Conservation (phyloP, 2,329 filamentous ascomycete genomes). For the Arachnomyces sp. region DNA sequence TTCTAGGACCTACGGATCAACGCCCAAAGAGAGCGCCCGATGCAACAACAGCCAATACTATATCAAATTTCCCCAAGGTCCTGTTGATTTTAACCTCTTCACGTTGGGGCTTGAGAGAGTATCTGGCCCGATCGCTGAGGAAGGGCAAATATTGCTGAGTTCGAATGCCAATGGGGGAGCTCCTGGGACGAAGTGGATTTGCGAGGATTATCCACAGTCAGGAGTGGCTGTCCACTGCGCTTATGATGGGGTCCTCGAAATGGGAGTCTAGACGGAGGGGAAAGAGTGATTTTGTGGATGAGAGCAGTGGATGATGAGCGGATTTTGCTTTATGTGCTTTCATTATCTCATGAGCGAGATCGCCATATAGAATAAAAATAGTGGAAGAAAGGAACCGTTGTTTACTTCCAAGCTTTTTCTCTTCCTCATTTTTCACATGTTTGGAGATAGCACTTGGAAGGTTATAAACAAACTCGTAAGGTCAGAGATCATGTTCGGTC, state of each 20-base stretch:
- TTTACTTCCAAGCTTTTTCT: too few species aligned
- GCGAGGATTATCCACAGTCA: slow-evolving; percentile 9
- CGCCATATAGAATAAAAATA: too few species aligned
- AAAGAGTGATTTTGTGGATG: too few species aligned
- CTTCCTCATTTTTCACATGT: too few species aligned
- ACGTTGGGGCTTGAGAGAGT: slow-evolving; percentile 16
- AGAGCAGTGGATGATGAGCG: too few species aligned
- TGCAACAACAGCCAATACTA: slow-evolving; percentile 20
- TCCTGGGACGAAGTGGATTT: slow-evolving; percentile 15
- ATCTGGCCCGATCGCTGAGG: slow-evolving; percentile 14
- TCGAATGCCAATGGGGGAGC: slow-evolving; percentile 4
- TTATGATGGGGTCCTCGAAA: slow-evolving; percentile 12
- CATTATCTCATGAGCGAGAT: too few species aligned
- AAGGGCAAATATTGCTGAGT: slow-evolving; percentile 13
- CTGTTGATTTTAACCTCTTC: slow-evolving; percentile 14
- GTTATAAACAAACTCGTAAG: too few species aligned
- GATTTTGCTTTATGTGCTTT: too few species aligned
- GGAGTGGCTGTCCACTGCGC: slow-evolving; percentile 10
- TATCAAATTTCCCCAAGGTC: slow-evolving; percentile 17
- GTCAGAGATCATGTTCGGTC: too few species aligned
- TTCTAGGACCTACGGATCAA: slow-evolving; percentile 11
- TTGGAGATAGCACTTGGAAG: too few species aligned
- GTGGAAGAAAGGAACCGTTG: too few species aligned
- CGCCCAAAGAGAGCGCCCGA: slow-evolving; percentile 13
- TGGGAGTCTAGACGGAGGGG: slow-evolving; percentile 7